A percentile compares a stretch with the other conserved stretches of the same genome.
Conservation (phyloP, 495 filamentous ascomycete species). For the Xylaria longipes region DNA sequence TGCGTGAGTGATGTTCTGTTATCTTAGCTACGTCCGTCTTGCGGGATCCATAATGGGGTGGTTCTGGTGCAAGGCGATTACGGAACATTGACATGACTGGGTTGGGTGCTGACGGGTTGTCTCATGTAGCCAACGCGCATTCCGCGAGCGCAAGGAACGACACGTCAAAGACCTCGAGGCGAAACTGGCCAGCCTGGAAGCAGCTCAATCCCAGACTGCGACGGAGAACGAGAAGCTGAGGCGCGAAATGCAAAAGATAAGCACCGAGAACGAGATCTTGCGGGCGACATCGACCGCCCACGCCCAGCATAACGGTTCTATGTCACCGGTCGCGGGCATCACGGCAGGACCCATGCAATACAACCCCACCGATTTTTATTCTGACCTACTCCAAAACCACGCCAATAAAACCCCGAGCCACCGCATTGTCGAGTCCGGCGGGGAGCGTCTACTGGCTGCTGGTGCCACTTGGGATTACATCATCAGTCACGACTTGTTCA, state of each 20-base stretch:
- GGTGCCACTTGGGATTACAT: conserved; percentile 92
- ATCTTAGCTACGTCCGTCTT: conserved; percentile 13
- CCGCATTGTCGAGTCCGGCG: conserved; percentile 71
- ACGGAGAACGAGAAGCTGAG: conserved; percentile 83
- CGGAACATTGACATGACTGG: not conserved
- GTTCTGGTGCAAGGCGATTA: not conserved
- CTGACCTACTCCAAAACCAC: conserved; percentile 59
- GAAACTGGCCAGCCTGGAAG: conserved; percentile 78
- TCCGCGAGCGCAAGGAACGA: conserved; percentile 94
- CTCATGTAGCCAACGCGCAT: conserved; percentile 78
- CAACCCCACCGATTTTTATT: conserved; percentile 74
- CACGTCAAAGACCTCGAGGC: conserved; percentile 92
- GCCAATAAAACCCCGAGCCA: conserved; percentile 68
- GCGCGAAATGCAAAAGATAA: conserved; percentile 77
- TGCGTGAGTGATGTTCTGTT: conserved; percentile 70
- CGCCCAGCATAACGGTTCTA: conserved; percentile 34
- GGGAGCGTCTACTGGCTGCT: conserved; percentile 79
- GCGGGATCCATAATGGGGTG: not conserved
- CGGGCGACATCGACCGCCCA: conserved; percentile 69
- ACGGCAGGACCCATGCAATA: conserved; percentile 76
- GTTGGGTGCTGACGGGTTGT: conserved; percentile 7
- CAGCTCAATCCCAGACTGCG: conserved; percentile 49
- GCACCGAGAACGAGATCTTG: conserved; percentile 92
- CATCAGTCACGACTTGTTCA: conserved; percentile 79
- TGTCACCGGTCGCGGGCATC: conserved; percentile 32